phyloP scores from a whole-genome alignment of 805 yeast species.

The Zygotorulaspora florentina region DNA sequence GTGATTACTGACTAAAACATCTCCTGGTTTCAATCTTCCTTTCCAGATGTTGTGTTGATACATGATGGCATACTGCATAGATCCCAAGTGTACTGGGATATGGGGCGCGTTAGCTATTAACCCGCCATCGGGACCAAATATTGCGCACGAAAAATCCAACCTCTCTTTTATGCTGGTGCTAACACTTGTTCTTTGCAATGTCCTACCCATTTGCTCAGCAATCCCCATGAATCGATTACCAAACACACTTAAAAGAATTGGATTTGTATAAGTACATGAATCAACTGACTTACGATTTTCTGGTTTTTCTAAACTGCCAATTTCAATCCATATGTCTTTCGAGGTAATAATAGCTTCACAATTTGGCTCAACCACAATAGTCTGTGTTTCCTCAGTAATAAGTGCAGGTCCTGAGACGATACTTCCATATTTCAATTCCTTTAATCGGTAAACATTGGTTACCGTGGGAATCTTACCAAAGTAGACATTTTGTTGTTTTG shows the following conservation, averaged over 20 bases:
- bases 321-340: not conserved
- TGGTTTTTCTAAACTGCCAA: not conserved
- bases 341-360: slow-evolving; percentile 3
- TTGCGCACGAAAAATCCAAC: slow-evolving; percentile 42
- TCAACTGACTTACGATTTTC: not conserved
- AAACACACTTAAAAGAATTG: slow-evolving; percentile 39
- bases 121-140: slow-evolving; percentile 40
- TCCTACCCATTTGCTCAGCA: slow-evolving; percentile 43
- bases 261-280: slow-evolving; percentile 17
- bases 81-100: slow-evolving; percentile 42
- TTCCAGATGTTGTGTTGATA: slow-evolving; percentile 36
- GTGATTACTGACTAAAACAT: slow-evolving; percentile 38
- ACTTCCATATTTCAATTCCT: slow-evolving; percentile 31
- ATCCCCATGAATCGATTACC: slow-evolving; percentile 43
- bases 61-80: slow-evolving; percentile 39
- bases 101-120: slow-evolving; percentile 42
- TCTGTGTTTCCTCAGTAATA: slow-evolving; percentile 37
- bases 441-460: slow-evolving; percentile 34
- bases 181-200: slow-evolving; percentile 39
- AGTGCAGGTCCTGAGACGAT: slow-evolving; percentile 39
- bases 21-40: slow-evolving; percentile 36
- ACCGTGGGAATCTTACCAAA: slow-evolving; percentile 2
- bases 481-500: not conserved
- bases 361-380: slow-evolving; percentile 35
- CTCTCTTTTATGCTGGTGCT: slow-evolving; percentile 42